Percentiles rank a stretch among this genome's conserved stretches.
These are phyloP conservation scores for Gardenia jasminoides DNA, from an alignment of 257 asterid genomes.

Conservation along the genomic window DNA sequence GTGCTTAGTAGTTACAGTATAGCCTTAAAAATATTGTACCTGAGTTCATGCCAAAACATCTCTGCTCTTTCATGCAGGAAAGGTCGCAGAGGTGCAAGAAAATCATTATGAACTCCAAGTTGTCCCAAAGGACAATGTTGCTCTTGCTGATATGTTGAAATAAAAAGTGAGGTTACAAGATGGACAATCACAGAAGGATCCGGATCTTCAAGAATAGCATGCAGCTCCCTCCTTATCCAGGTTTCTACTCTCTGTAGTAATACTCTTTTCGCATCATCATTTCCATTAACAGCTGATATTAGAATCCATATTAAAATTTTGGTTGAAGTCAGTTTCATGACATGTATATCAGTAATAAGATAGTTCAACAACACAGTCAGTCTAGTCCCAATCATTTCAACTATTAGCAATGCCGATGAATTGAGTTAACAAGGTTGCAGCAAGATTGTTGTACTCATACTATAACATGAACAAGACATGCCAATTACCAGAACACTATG, in stretches of 20 bases:
- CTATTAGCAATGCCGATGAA: background rate
- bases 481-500: background rate
- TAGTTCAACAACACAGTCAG: background rate
- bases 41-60: conserved; percentile 60
- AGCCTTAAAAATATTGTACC: conserved; percentile 22
- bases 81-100: conserved; percentile 48
- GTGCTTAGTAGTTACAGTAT: background rate
- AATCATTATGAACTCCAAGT: conserved; percentile 22
- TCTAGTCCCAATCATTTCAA: background rate
- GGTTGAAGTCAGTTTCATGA: background rate
- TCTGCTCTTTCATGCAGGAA: conserved; percentile 45
- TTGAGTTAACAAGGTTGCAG: background rate
- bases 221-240: conserved; percentile 60
- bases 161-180: conserved; percentile 49
- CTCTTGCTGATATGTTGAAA: conserved; percentile 26
- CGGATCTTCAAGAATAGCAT: conserved; percentile 58
- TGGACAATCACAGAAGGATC: conserved; percentile 60
- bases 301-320: background rate
- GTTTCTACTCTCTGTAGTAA: conserved; percentile 44
- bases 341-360: background rate
- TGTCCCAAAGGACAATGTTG: conserved; percentile 21
- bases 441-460: too few relatives aligned
- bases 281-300: conserved; percentile 32
- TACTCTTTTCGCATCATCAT: conserved; percentile 27
- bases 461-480: too few relatives aligned